Conservation (phyloP, 225 moss, liverwort and hornwort genomes). For the Antitrichia curtipendula region DNA sequence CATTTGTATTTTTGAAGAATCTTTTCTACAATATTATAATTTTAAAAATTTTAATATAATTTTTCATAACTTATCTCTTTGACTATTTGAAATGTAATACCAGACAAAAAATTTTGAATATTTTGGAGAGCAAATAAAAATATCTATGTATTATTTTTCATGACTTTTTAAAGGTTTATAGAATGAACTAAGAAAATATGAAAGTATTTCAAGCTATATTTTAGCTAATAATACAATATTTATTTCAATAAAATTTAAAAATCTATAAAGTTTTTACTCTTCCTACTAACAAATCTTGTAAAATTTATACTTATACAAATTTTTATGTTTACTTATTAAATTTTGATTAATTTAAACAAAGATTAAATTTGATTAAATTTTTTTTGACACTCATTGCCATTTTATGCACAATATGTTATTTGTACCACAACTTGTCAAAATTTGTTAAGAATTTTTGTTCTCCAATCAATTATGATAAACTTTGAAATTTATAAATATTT, state of each 20-base stretch:
- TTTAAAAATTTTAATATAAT: neutral
- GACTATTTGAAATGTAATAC: neutral
- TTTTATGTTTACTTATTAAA: neutral
- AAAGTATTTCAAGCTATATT: neutral
- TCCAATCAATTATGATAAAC: neutral
- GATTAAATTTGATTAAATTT: neutral
- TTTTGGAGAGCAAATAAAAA: neutral
- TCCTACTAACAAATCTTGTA: neutral
- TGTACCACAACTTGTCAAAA: neutral
- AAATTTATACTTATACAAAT: neutral
- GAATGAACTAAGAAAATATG: neutral
- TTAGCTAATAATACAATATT: neutral
- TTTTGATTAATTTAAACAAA: neutral
- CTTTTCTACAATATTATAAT: neutral
- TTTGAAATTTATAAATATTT: neutral
- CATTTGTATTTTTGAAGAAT: neutral
- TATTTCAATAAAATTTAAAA: neutral
- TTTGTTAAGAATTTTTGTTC: neutral
- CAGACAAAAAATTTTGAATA: neutral
- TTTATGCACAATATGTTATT: neutral
- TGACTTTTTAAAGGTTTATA: neutral
- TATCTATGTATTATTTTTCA: neutral
- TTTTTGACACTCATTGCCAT: neutral
- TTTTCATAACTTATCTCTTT: too few relatives aligned
- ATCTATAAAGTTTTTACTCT: rapidly evolving